A percentile compares a stretch with the other conserved stretches of the same genome.
phyloP scores from a whole-genome alignment of 2,329 filamentous ascomycete genomes.

The Fusarium newnesense region DNA sequence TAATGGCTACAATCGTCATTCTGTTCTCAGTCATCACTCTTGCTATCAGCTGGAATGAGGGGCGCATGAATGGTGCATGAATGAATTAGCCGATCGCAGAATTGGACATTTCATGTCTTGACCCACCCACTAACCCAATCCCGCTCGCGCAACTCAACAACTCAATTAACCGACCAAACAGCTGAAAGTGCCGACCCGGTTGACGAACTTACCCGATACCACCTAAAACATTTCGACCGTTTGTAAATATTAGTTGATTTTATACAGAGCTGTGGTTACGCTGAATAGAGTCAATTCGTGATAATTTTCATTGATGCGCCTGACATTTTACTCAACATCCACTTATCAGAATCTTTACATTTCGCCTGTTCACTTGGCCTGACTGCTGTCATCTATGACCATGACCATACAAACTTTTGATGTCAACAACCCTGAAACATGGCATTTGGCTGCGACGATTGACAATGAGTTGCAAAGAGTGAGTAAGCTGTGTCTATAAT shows the following conservation, averaged over 20 bases:
- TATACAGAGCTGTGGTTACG: accelerated
- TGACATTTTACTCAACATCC: too few species aligned
- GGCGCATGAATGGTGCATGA: accelerated
- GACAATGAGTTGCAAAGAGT: background rate
- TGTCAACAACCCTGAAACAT: background rate
- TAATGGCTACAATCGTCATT: accelerated
- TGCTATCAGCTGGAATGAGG: background rate
- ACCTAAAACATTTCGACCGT: accelerated
- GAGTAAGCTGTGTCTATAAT: accelerated
- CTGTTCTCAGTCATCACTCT: background rate
- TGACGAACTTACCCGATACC: background rate
- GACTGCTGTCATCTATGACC: too few species aligned
- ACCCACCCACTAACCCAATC: accelerated
- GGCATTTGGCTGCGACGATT: background rate
- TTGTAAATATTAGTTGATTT: background rate
- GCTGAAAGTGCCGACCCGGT: background rate
- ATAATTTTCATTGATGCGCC: too few species aligned
- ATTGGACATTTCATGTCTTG: background rate
- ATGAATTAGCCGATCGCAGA: background rate
- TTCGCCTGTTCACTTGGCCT: too few species aligned
- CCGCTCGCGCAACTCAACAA: accelerated
- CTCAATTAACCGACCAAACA: background rate
- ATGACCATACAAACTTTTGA: too few species aligned
- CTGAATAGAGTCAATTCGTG: too few species aligned
- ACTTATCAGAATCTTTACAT: too few species aligned